Base-by-base conservation (phyloP, 805 yeast genomes). In the Wickerhamia fluorescens region DNA sequence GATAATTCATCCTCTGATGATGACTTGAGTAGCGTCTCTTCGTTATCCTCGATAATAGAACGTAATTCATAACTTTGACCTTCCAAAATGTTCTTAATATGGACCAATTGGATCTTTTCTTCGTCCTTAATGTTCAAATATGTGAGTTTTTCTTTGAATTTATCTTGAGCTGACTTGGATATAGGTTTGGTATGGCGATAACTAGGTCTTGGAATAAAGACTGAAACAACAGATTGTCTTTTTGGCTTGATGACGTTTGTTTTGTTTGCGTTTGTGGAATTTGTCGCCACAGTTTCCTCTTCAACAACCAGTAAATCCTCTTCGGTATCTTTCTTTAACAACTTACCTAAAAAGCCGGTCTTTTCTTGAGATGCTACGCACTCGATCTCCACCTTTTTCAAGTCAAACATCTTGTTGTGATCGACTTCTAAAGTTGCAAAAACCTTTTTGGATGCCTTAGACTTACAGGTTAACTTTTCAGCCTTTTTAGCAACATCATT, bases 11-110 rank as follows among this genome's bases (percentile, higher is more conserved):
- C 42, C 4, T 51, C 45, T 6, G 73, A 72, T 0, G 68, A 60
- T 25, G 61, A 67, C 8, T 51, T 51, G 6, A 32, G 28, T 12
- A 62, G 38, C 0, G 38, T 34, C 6, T 66, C 67, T 14, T 68
- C 73, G 22, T 69, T 68, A 18, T 73, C 74, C 11, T 73, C 80
- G 12, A 84, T 43, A 29, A 59, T 66, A 7, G 71, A 64, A 33
- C 94, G 73, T 17, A 84, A 63, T 34, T 68, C 68, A 57, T 89
- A 88, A 30, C 87, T 61, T n/a, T 71, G 57, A 13, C 76, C 68
- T 55, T 89, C 97, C 13, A 89, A 66, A 20, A 65, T 56, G 51
- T 88, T 89, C 40, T 73, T 69, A 17, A 71, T 56, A 32, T 73
- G 74, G 25, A 82, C 82, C 23, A 72, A 56, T 30, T 61, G 55